These are phyloP conservation scores for Anisodus acutangulus DNA, from an alignment of 257 asterid species.

Conservation along the genomic window DNA sequence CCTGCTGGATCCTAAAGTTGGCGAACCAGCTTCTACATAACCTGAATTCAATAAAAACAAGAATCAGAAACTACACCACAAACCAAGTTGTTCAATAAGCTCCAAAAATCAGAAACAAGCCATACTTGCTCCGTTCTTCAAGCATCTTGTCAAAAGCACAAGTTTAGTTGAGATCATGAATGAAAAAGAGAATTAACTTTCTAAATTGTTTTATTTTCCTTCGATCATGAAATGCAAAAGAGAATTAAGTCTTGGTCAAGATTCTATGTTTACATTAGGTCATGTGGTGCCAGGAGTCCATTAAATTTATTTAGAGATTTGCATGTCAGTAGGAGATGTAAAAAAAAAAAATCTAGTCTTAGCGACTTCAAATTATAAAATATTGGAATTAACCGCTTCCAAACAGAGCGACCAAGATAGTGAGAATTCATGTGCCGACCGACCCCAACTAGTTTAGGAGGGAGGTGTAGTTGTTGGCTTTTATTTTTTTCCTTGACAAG, in stretches of 20 bases:
- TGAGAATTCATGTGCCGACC: not conserved
- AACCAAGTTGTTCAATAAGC: not conserved
- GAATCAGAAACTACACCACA: constrained; percentile 34
- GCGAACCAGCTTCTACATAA: constrained; percentile 77
- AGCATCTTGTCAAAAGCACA: not conserved
- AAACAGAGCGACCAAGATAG: not conserved
- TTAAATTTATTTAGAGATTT: not conserved
- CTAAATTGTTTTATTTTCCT: not conserved
- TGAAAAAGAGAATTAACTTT: not conserved
- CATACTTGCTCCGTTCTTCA: constrained; percentile 5
- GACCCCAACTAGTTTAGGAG: not conserved
- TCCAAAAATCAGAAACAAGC: not conserved
- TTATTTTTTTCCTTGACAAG: not conserved
- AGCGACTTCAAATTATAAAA: not conserved
- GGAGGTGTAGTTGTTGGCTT: not conserved
- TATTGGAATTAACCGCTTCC: not conserved
- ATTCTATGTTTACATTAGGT: not conserved
- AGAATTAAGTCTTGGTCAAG: not conserved
- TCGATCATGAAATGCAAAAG: not conserved
- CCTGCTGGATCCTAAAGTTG: constrained; percentile 82
- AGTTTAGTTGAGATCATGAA: not conserved
- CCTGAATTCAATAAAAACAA: constrained; percentile 54
- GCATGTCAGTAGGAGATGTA: not conserved
- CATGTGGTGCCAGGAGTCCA: not conserved
- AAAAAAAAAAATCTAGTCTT: not conserved